These are phyloP conservation scores for Blastomyces silverae DNA, from an alignment of 2,329 filamentous ascomycete genomes.

Conservation along the genomic window DNA sequence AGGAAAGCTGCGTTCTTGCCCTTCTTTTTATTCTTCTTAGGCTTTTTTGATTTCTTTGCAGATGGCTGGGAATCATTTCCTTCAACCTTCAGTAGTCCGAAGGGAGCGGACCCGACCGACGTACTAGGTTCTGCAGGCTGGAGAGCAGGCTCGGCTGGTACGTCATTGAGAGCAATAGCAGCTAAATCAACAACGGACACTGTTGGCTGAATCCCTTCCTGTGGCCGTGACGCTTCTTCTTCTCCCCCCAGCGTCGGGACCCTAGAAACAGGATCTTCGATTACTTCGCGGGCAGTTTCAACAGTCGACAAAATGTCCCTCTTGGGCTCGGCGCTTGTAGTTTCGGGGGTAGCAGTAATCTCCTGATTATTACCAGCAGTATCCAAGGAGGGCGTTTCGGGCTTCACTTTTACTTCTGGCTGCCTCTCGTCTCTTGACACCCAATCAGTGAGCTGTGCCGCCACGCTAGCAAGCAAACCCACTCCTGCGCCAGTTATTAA, in stretches of 20 bases:
- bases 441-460: not conserved
- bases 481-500: slow-evolving; percentile 10
- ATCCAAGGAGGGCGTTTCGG: not conserved
- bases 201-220: slow-evolving; percentile 9
- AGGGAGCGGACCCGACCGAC: not conserved
- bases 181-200: slow-evolving; percentile 12
- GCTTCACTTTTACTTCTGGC: not conserved
- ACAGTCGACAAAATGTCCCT: not conserved
- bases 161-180: slow-evolving; percentile 9
- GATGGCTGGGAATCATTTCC: slow-evolving; percentile 12
- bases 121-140: slow-evolving; percentile 10
- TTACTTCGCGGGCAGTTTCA: not conserved
- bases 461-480: slow-evolving; percentile 4
- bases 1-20: slow-evolving; percentile 8
- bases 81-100: slow-evolving; percentile 16
- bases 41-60: slow-evolving; percentile 27
- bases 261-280: not conserved
- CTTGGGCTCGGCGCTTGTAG: not conserved
- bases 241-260: not conserved
- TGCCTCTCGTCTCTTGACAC: not conserved
- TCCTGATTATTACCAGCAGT: not conserved
- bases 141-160: slow-evolving; percentile 1
- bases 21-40: slow-evolving; percentile 24
- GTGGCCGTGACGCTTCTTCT: not conserved
- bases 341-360: not conserved